Evolutionary conservation across 1,284 basidiomycete genomes (phyloP), one percentile per base, ranked within the genome.

Genomic region (Ustilago xerochloae): DNA sequence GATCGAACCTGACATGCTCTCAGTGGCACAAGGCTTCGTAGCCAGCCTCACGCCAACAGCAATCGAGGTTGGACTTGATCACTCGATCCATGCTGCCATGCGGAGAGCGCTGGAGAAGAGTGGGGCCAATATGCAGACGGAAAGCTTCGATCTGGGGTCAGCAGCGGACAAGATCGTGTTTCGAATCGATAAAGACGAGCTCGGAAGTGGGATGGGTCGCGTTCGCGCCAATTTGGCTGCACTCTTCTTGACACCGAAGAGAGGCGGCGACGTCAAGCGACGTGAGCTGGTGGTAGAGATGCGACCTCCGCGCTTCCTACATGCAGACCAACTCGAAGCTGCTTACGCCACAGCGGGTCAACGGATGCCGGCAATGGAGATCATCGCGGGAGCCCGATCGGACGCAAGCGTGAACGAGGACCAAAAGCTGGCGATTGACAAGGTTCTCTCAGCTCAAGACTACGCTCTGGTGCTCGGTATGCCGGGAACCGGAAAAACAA

Each of bases 401-500:
- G 75, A 66, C 75, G 15, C 66, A 6, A 73, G 84, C 30, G 87
- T 98, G 15, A 98, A 98, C 80, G 79, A 84, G 0, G 90, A 91
- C 66, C 97, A 99, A 85, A 84, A 86, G 46, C 84, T 84, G 2
- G 95, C 94, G 0, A 88, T 97, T 81, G 84, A 86, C 29, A 91
- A 90, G 68, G 92, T 92, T 2, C 85, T 98, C 16, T 86, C 87
- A 2, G 93, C 96, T 0, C 86, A 90, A 65, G 95, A 99, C 84
- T 99, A 97, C 82, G 91, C 94, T 0, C 86, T 98, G 46, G 89
- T 99, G 30, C 87, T 98, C 6, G 97, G 96, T 24, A 98, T 99
- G 97, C 96, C 96, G 2, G 96, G 96, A 0, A 98, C 97, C 2
- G 96, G 96, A 9, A 99, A 99, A 86, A 97, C 96, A 33, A 97